Conservation (phyloP, 2,329 filamentous ascomycete species). For the Venturia effusa region DNA sequence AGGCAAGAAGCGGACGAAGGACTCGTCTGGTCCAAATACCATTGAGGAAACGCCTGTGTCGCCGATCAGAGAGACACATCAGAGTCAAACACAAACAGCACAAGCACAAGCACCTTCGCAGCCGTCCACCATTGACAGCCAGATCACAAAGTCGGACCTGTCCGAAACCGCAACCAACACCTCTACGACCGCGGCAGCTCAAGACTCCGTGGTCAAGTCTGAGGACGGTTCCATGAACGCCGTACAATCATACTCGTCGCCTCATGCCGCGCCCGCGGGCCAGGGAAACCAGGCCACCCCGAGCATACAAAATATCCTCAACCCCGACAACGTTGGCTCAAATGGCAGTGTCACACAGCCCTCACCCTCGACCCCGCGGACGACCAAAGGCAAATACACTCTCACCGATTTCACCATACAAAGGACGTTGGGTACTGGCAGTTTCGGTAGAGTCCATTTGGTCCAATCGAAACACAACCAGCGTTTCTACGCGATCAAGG, state of each 20-base stretch:
- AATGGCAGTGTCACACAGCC: constrained; percentile 27
- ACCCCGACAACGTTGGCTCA: constrained; percentile 35
- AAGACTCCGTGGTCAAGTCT: constrained; percentile 2
- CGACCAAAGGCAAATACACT: constrained; percentile 96
- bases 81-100: constrained; percentile 41
- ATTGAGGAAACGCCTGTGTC: constrained; percentile 52
- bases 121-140: constrained; percentile 5
- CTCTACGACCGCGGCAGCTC: neutral
- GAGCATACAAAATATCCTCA: constrained; percentile 76
- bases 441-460: constrained; percentile 90
- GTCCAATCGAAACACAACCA: constrained; percentile 98
- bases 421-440: constrained; percentile 88
- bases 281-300: constrained; percentile 52
- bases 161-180: neutral
- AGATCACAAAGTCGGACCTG: constrained; percentile 12
- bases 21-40: constrained; percentile 53
- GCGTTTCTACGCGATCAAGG: constrained; percentile 96
- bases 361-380: constrained; percentile 36
- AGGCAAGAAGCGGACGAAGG: constrained; percentile 98
- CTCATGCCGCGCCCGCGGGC: constrained; percentile 1
- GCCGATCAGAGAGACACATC: constrained; percentile 53
- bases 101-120: constrained; percentile 19
- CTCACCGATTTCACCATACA: constrained; percentile 81
- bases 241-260: constrained; percentile 1
- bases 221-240: constrained; percentile 6